Percentiles rank a stretch among this genome's conserved stretches.
These are phyloP conservation scores for Leishmania lainsoni DNA, from an alignment of 208 protist genomes.

Conservation along the genomic window DNA sequence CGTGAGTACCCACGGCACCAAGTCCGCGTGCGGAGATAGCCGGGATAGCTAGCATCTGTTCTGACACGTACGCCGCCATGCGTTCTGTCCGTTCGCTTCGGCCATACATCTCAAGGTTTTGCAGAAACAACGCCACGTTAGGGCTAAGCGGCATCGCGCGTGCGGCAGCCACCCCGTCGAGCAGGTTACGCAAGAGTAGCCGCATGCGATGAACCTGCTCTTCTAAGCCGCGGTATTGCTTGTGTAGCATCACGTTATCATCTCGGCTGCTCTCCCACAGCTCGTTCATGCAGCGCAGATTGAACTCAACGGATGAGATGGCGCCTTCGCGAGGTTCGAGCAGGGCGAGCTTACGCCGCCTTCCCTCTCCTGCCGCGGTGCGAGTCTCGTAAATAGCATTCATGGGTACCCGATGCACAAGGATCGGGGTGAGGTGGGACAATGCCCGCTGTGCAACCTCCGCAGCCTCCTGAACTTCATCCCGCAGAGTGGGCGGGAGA, in stretches of 20 bases:
- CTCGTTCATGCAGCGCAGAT: slow-evolving; percentile 72
- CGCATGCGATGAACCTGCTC: slow-evolving; percentile 52
- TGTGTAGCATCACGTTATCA: slow-evolving; percentile 84
- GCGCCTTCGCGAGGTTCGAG: slow-evolving; percentile 49
- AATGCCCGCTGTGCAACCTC: slow-evolving; percentile 61
- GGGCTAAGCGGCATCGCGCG: slow-evolving; percentile 46
- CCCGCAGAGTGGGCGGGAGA: slow-evolving; percentile 48
- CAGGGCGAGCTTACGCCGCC: slow-evolving; percentile 46
- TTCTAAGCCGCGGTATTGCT: slow-evolving; percentile 67
- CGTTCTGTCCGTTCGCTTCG: slow-evolving; percentile 68
- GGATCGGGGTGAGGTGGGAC: slow-evolving; percentile 33
- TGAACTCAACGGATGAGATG: slow-evolving; percentile 82
- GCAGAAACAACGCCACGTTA: slow-evolving; percentile 66
- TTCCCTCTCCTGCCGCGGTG: slow-evolving; percentile 35
- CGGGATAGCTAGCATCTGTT: slow-evolving; percentile 46
- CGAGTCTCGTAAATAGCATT: slow-evolving; percentile 75
- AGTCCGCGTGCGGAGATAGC: too few relatives aligned
- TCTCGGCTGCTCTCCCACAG: slow-evolving; percentile 78
- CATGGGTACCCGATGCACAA: slow-evolving; percentile 80
- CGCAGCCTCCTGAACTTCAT: slow-evolving; percentile 72
- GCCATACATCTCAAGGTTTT: slow-evolving; percentile 77
- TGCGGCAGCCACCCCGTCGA: slow-evolving; percentile 78
- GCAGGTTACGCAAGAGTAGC: slow-evolving; percentile 71
- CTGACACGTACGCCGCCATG: slow-evolving; percentile 57
- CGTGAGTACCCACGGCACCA: slow-evolving; percentile 1